Evolutionary conservation across 805 yeast species (phyloP).

Genomic region (Kluyveromyces wickerhamii): DNA sequence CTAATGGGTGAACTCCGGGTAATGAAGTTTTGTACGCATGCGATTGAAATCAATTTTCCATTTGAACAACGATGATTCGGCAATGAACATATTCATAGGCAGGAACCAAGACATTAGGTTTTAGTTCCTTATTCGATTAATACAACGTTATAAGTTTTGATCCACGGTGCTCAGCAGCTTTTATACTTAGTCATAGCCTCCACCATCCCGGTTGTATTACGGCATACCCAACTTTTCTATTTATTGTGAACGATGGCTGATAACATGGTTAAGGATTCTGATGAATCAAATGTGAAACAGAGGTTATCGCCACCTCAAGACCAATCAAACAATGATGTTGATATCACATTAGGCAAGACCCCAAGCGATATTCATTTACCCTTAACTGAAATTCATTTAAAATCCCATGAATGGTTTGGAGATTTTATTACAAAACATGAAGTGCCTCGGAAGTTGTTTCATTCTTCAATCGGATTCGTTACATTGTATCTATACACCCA

Average conservation of each 20-base stretch:
- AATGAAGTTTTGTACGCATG: too few relatives aligned
- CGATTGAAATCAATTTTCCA: too few relatives aligned
- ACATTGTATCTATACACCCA: conserved; percentile 64
- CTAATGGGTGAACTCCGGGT: too few relatives aligned
- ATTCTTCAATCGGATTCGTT: conserved; percentile 80
- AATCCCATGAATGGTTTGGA: conserved; percentile 38
- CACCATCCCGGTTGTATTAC: too few relatives aligned
- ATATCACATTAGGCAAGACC: conserved; percentile 3
- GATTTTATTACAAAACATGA: conserved; percentile 70
- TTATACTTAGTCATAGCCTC: too few relatives aligned
- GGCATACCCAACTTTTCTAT: not conserved
- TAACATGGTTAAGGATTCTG: not conserved
- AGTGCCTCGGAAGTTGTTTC: conserved; percentile 79
- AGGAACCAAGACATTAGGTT: too few relatives aligned
- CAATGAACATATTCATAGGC: too few relatives aligned
- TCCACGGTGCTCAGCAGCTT: too few relatives aligned
- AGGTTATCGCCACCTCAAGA: not conserved
- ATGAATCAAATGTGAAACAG: conserved; percentile 1
- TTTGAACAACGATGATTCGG: too few relatives aligned
- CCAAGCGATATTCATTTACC: conserved; percentile 25
- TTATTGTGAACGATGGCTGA: conserved; percentile 1
- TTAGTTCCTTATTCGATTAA: too few relatives aligned
- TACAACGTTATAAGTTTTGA: too few relatives aligned
- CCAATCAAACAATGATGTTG: conserved; percentile 1
- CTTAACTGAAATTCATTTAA: conserved; percentile 27